These are phyloP conservation scores for Lepidium aucheri DNA, from an alignment of 345 rosid species.

Conservation along the genomic window DNA sequence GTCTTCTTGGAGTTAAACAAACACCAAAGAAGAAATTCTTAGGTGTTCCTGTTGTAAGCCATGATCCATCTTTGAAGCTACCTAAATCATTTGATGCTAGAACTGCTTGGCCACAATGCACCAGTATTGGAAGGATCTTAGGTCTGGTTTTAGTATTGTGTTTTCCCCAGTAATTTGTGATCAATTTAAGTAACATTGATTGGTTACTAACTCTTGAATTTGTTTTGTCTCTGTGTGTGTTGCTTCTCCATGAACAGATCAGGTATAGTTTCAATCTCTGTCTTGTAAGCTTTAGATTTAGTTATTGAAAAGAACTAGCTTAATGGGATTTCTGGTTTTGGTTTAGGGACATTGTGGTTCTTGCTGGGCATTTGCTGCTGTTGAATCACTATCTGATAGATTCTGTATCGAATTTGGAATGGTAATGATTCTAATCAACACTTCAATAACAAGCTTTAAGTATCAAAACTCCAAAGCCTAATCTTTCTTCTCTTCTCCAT, in stretches of 20 bases:
- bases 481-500: background rate
- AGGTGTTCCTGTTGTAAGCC: slow-evolving; percentile 55
- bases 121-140: slow-evolving; percentile 70
- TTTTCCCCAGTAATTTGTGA: background rate
- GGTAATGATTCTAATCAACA: slow-evolving; percentile 36
- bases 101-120: slow-evolving; percentile 76
- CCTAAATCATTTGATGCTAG: slow-evolving; percentile 81
- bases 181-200: slow-evolving; percentile 11
- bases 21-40: slow-evolving; percentile 44
- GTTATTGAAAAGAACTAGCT: background rate
- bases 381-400: slow-evolving; percentile 90
- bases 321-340: slow-evolving; percentile 12
- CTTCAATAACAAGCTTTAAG: background rate
- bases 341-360: slow-evolving; percentile 96
- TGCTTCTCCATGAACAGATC: slow-evolving; percentile 42
- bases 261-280: slow-evolving; percentile 42
- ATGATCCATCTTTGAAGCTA: slow-evolving; percentile 57
- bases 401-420: slow-evolving; percentile 78
- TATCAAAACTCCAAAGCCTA: background rate
- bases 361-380: slow-evolving; percentile 99
- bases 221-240: background rate
- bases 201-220: slow-evolving; percentile 22
- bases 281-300: background rate
- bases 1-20: slow-evolving; percentile 73
- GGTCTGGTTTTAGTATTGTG: slow-evolving; percentile 34